Base-by-base conservation (phyloP, 495 filamentous ascomycete species). In the Penicillium samsonianum region DNA sequence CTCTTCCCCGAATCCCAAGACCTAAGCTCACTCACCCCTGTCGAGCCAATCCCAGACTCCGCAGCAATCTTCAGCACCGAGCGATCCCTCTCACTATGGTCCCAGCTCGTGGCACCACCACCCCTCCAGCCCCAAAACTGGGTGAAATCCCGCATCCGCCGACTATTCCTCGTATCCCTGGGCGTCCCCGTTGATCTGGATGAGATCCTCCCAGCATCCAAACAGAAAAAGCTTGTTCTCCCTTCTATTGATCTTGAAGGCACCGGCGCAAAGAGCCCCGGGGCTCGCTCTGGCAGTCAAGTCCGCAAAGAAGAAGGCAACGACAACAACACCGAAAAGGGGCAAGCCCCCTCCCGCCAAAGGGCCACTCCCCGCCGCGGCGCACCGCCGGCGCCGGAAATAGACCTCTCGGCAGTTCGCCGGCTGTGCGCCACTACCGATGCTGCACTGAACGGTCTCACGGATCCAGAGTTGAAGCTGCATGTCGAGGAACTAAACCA, bases 101-200 rank as follows among this genome's bases (percentile, higher is more conserved):
- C 91, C 28, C 95, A 99, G 74, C 86, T 99, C 30, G 89, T 95
- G 17, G 92, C 93, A 2, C 93, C 94, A 20, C 94, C 94, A 1
- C 92, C 94, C 3, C 84, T 98, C 26, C 92, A 96, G 68, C 95
- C 94, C 1, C 93, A 95, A 1, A 93, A 99, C 73, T 99, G 94
- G 94, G 91, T 96, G 58, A 91, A 95, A 55, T 96, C 90, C 47
- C 91, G 93, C 50, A 98, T 97, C 66, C 90, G 94, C 51, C 89
- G 94, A 10, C 84, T 98, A 38, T 99, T 99, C 73, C 84, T 99
- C 33, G 94, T 99, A 38, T 96, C 90, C 11, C 82, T 99, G 4
- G 94, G 94, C 16, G 94, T 99, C 1, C 94, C 94, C 5, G 88
- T 99, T 46, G 94, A 99, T 63, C 81, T 99, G 3, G 94, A 99